These are phyloP conservation scores for Porpolomopsis calyptriformis DNA, from an alignment of 768 basidiomycete species.

Conservation along the genomic window DNA sequence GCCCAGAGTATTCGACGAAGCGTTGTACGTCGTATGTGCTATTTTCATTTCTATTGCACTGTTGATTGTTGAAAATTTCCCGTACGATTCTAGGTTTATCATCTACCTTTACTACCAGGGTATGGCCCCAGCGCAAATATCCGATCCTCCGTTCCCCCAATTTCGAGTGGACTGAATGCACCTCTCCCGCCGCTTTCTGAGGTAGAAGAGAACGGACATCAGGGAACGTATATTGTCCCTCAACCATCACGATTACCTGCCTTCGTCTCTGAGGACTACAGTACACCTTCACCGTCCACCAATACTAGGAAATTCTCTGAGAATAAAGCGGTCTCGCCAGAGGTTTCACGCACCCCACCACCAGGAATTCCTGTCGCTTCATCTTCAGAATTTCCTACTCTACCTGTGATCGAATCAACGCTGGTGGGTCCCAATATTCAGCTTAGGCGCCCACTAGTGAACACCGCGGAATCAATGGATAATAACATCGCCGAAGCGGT, in stretches of 20 bases:
- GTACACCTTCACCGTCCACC: slow-evolving; percentile 39
- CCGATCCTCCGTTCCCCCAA: slow-evolving; percentile 67
- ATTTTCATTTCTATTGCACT: neutral
- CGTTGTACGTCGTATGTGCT: slow-evolving; percentile 76
- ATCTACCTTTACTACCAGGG: slow-evolving; percentile 82
- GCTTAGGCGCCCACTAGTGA: no score
- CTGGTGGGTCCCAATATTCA: no score
- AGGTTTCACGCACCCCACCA: neutral
- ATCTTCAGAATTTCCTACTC: no score
- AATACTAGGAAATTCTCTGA: slow-evolving; percentile 21
- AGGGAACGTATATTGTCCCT: slow-evolving; percentile 68
- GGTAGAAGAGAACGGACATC: slow-evolving; percentile 84
- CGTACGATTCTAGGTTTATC: slow-evolving; percentile 57
- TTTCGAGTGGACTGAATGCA: slow-evolving; percentile 41
- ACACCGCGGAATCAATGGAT: no score
- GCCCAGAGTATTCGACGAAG: slow-evolving; percentile 85
- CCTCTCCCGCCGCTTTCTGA: slow-evolving; percentile 64
- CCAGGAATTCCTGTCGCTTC: neutral
- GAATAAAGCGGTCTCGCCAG: no score
- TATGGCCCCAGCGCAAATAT: slow-evolving; percentile 79
- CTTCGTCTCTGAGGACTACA: slow-evolving; percentile 48
- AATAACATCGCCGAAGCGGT: slow-evolving; percentile 64
- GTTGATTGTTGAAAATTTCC: neutral
- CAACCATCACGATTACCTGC: slow-evolving; percentile 24
- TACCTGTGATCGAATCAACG: no score